phyloP scores from a whole-genome alignment of 2,329 filamentous ascomycete genomes.

The Macrophomina pseudophaseolina region DNA sequence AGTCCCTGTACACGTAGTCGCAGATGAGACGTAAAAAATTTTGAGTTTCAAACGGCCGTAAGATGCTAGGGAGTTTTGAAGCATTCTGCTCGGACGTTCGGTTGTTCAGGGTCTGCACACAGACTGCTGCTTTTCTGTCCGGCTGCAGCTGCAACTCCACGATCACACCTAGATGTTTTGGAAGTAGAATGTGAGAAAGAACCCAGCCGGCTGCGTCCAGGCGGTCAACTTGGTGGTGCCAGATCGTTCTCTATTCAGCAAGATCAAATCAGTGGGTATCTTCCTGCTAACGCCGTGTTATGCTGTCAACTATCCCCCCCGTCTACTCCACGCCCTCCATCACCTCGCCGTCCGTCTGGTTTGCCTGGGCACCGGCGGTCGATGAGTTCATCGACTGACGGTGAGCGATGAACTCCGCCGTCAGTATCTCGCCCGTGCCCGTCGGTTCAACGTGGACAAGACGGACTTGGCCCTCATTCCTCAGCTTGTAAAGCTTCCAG shows the following conservation, averaged over 20 bases:
- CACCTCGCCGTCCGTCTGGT: neutral
- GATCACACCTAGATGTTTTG: no score
- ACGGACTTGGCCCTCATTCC: neutral
- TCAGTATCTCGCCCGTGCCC: neutral
- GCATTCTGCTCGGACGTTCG: neutral
- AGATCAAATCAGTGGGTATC: no score
- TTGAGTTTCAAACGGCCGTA: no score
- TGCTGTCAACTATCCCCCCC: no score
- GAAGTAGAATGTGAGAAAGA: no score
- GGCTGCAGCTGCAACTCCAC: no score
- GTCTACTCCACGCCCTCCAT: neutral
- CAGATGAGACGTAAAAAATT: neutral
- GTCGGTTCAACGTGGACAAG: neutral
- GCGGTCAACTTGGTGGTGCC: no score
- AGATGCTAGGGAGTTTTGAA: neutral
- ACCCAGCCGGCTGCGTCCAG: no score
- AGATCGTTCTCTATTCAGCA: no score
- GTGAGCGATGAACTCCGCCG: neutral
- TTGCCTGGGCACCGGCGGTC: neutral
- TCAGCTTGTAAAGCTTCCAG: neutral
- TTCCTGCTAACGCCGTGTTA: no score
- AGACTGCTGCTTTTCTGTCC: no score
- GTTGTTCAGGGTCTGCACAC: no score
- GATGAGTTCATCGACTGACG: neutral
- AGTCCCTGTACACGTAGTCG: neutral